Evolutionary conservation across 164 flowering plant genomes (phyloP).

Genomic region (Buxus sempervirens): DNA sequence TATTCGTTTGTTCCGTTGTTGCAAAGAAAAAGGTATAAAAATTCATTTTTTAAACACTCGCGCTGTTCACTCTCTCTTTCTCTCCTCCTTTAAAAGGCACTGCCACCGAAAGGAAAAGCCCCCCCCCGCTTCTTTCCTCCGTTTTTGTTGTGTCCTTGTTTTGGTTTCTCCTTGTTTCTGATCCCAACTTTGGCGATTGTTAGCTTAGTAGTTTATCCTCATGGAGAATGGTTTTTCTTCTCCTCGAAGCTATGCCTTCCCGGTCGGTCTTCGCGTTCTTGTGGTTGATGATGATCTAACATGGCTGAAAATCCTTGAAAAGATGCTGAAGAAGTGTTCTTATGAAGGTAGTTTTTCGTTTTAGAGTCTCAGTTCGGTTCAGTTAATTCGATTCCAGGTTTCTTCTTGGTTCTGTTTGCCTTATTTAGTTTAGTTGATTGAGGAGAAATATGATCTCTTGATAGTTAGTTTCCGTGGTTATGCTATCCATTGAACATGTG

Average conservation of each 20-base stretch:
- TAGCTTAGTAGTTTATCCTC: background rate
- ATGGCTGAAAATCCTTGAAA: constrained; percentile 86
- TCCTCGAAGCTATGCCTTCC: constrained; percentile 52
- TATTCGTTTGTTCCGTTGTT: constrained; percentile 21
- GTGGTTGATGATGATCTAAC: constrained; percentile 96
- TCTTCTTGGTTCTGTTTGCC: background rate
- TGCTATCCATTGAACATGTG: background rate
- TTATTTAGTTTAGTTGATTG: no score
- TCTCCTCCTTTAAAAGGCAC: constrained; percentile 9
- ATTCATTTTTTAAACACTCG: constrained; percentile 9
- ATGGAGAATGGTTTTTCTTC: constrained; percentile 52
- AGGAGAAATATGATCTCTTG: no score
- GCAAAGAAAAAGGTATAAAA: background rate
- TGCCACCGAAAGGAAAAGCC: constrained; percentile 1
- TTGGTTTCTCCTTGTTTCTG: no score
- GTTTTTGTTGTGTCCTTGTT: background rate
- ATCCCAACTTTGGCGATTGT: no score
- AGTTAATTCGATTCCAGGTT: background rate
- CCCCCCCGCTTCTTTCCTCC: background rate
- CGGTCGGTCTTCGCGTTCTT: constrained; percentile 86
- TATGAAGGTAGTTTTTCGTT: constrained; percentile 45
- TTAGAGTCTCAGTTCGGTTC: background rate
- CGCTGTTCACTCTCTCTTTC: constrained; percentile 2
- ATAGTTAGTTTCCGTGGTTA: background rate
- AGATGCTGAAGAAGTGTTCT: constrained; percentile 90